Percentiles rank a stretch among this genome's conserved stretches.
Evolutionary conservation across 495 filamentous ascomycete species (phyloP).

Genomic region (Parathielavia appendiculata): DNA sequence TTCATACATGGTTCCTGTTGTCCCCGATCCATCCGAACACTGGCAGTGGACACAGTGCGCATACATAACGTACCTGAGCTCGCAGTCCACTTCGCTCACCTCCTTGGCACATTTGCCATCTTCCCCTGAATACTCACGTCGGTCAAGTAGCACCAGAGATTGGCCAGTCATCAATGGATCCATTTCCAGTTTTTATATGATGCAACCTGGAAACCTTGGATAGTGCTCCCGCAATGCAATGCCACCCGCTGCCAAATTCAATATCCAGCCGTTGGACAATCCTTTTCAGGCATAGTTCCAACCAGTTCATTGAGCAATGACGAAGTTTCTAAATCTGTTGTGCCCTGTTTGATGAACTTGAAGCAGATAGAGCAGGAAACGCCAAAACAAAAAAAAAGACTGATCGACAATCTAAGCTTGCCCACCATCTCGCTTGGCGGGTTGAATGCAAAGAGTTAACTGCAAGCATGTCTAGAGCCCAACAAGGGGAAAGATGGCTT

Average conservation of each 20-base stretch:
- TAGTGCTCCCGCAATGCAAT: neutral
- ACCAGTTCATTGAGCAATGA: constrained; percentile 20
- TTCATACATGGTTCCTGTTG: neutral
- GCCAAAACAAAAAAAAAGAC: neutral
- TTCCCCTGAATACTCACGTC: neutral
- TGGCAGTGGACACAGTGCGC: constrained; percentile 24
- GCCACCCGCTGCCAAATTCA: neutral
- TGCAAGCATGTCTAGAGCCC: neutral
- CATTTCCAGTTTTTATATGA: constrained; percentile 13
- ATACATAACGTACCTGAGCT: neutral
- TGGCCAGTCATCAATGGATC: constrained; percentile 20
- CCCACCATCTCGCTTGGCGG: neutral
- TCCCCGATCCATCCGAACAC: constrained; percentile 15
- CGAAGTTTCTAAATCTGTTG: constrained; percentile 22
- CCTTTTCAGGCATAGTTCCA: neutral
- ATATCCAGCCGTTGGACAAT: neutral
- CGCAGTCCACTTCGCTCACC: neutral
- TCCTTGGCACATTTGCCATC: constrained; percentile 6
- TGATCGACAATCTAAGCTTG: neutral
- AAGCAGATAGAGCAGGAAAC: neutral
- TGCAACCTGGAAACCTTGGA: neutral
- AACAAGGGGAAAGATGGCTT: no score
- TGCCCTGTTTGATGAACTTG: constrained; percentile 15
- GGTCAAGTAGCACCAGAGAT: neutral
- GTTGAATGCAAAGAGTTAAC: neutral